phyloP scores from a whole-genome alignment of 1,139 yeast genomes.

The Chernovozyma sophiae-reginae region DNA sequence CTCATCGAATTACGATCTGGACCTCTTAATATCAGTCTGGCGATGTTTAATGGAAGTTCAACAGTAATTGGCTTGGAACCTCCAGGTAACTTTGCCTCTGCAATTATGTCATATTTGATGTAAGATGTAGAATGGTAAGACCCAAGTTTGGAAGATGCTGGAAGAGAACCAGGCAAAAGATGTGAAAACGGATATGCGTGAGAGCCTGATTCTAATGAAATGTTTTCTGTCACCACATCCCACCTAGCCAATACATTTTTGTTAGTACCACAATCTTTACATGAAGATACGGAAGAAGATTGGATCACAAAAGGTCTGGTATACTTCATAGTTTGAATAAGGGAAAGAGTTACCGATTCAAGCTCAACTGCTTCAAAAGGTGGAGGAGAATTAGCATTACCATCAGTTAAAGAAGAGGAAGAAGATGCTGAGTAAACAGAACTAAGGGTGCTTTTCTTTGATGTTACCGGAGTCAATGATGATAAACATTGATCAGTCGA shows the following conservation, averaged over 20 bases:
- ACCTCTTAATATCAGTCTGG: constrained; percentile 75
- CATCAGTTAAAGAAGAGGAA: neutral
- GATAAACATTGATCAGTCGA: neutral
- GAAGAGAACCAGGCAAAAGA: constrained; percentile 82
- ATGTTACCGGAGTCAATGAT: neutral
- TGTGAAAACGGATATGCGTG: constrained; percentile 96
- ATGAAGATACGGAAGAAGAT: constrained; percentile 44
- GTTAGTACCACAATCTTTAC: constrained; percentile 54
- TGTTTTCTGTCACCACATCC: constrained; percentile 68
- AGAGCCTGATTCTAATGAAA: constrained; percentile 55
- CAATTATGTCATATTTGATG: constrained; percentile 72
- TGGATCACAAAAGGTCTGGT: constrained; percentile 64
- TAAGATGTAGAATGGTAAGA: constrained; percentile 48
- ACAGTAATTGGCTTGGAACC: constrained; percentile 30
- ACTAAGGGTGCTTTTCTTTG: neutral
- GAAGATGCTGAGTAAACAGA: constrained; percentile 6
- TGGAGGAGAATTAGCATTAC: constrained; percentile 4
- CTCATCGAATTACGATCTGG: constrained; percentile 84
- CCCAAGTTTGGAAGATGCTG: constrained; percentile 70
- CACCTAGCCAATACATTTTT: constrained; percentile 72
- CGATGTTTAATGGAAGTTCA: constrained; percentile 66
- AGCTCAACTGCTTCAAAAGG: constrained; percentile 26
- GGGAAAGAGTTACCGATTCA: constrained; percentile 55
- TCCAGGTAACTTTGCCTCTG: constrained; percentile 49
- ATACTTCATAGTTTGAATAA: constrained; percentile 66